Base-by-base conservation (phyloP, 768 basidiomycete species). In the Tulasnella sp. region DNA sequence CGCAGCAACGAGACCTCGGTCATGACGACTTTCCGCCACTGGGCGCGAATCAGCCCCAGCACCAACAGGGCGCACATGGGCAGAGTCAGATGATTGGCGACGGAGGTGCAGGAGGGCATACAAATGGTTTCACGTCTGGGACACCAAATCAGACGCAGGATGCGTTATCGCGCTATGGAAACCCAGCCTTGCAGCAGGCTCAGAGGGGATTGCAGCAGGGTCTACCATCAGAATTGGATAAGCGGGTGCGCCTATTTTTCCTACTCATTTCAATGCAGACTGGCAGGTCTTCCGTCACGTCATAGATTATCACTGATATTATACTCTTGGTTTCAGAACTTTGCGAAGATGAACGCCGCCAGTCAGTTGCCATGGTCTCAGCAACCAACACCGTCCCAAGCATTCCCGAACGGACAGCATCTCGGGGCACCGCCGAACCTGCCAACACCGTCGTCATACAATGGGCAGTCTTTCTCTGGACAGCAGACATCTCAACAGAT, bases 11-110 rank as follows among this genome's bases (percentile, higher is more conserved):
- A 66, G 83, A 85, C 69, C 87, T 92, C 62, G 85, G 57, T n/a
- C 81, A 84, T 42, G 88, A 91, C 64, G 90, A 92, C 73, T 92
- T 92, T 69, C 90, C 90, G 52, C 90, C 90, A 17, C 74, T 92
- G 25, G 85, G 88, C 10, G 85, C 83, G 82, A 79, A 64, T 12
- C 51, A 27, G 53, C 59, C 42, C 50, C 77, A 75, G 59, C 78
- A 30, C 5, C 42, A 41, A 2, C 8, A 31, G 9, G 38, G 29
- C 17, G 44, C 17, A 31, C 27, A 31, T 15, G 22, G 29, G 15
- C 19, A 24, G 27, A 48, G 19, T 30, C 52, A 29, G 15, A 22
- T 25, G 12, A 11, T 44, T 27, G 42, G 11, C n/a, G 34, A 38
- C 34, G 24, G n/a, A 11, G 30, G 34, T 38, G 21, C 52, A 49